Conservation (phyloP, 1,139 yeast genomes). For the Blastobotrys serpentis region DNA sequence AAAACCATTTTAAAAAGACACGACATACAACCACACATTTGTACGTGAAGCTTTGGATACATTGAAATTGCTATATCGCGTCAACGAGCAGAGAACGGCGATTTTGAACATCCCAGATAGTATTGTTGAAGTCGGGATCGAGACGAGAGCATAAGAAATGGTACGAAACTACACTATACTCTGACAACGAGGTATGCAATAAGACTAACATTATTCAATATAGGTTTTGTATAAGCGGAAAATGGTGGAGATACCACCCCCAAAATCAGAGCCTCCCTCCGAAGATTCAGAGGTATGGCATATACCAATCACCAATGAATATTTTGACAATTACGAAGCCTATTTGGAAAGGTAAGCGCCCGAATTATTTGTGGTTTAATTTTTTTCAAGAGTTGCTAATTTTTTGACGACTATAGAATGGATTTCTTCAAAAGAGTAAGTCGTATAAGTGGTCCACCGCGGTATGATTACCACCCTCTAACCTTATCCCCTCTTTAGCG, state of each 20-base stretch:
- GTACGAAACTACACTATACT: background rate
- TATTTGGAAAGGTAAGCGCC: constrained; percentile 50
- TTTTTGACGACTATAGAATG: constrained; percentile 26
- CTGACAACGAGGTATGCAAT: no score
- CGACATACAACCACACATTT: background rate
- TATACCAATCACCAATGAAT: constrained; percentile 83
- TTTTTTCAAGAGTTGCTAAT: no score
- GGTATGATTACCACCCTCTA: no score
- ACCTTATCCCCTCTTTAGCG: constrained; percentile 32
- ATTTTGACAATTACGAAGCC: constrained; percentile 75
- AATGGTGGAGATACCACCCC: constrained; percentile 33
- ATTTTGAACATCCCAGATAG: background rate
- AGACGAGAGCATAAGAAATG: background rate
- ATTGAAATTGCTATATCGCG: background rate
- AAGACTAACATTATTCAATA: background rate
- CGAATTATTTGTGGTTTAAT: no score
- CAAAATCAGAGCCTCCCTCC: constrained; percentile 28
- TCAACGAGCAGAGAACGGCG: background rate
- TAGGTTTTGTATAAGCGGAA: constrained; percentile 40
- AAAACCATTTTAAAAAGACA: constrained; percentile 1
- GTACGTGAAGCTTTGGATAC: background rate
- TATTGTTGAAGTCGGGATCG: background rate
- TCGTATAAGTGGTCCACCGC: no score
- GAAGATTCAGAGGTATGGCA: constrained; percentile 52
- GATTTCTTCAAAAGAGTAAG: constrained; percentile 40